Evolutionary conservation across 441 rosid species (phyloP).

Genomic region (Pelargonium citronellum): DNA sequence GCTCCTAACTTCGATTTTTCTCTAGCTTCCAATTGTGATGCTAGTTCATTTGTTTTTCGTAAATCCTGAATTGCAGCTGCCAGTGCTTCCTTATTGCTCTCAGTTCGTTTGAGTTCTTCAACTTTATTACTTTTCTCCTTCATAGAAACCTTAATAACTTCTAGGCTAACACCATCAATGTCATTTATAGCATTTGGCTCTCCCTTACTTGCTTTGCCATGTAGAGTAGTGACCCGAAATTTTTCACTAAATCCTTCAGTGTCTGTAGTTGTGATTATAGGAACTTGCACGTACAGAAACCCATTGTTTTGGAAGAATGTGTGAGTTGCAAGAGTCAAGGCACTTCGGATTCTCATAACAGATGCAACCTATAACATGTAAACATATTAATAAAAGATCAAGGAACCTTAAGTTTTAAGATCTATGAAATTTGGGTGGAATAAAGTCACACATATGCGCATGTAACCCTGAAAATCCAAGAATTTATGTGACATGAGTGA

Average conservation of each 20-base stretch:
- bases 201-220: constrained; percentile 31
- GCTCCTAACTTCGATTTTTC: constrained; percentile 32
- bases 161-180: constrained; percentile 43
- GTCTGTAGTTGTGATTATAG: constrained; percentile 63
- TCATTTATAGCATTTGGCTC: constrained; percentile 25
- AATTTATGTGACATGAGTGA: too few relatives aligned
- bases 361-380: constrained; percentile 58
- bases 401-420: neutral
- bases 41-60: constrained; percentile 57
- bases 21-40: constrained; percentile 52
- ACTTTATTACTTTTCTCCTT: constrained; percentile 50
- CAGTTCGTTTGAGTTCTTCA: constrained; percentile 66
- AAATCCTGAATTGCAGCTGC: constrained; percentile 61
- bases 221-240: constrained; percentile 53
- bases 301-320: constrained; percentile 62
- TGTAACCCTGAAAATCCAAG: too few relatives aligned
- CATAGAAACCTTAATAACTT: constrained; percentile 51
- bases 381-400: neutral
- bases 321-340: constrained; percentile 57
- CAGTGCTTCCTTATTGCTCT: constrained; percentile 71
- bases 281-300: constrained; percentile 66
- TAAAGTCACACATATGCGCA: neutral
- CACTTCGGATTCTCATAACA: constrained; percentile 58
- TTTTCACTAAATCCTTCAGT: constrained; percentile 50
- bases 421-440: neutral